Base-by-base conservation (phyloP, 2,329 filamentous ascomycete genomes). In the Trichoderma pleuroti region DNA sequence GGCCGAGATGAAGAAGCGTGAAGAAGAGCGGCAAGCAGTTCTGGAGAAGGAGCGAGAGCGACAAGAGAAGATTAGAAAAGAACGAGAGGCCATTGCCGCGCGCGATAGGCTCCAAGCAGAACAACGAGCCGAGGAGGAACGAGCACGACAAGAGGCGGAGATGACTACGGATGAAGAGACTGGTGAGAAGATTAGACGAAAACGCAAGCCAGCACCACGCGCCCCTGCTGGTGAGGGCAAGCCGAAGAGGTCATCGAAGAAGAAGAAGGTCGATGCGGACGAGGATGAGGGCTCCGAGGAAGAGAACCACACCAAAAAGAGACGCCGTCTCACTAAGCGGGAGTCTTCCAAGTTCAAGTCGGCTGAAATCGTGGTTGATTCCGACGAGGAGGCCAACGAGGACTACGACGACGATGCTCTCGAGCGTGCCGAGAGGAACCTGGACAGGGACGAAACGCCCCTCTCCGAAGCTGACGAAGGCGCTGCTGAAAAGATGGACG, bases 91-190 rank as follows among this genome's bases (percentile, higher is more conserved):
- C 76, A 94, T 98, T 77, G 86, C 90, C 21, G 92, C 94, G 71
- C 87, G 90, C 57, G 91, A 97, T 77, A 87, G 92, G 67, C 86
- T 88, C 74, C 84, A 93, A 61, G 92, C 93, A 28, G 90, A 91
- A 75, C 85, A 89, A 85, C 91, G 79, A 68, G 79, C 77, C 3
- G 76, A 81, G 60, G 79, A 81, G 70, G 78, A 80, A 70, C 77
- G 77, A 10, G 71, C 70, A 42, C 78, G 76, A 18, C 62, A 74
- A 74, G 91, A 92, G 61, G 93, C 93, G 3, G 94, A 97, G 77
- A 87, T 92, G 81, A 96, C 92, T 0, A 92, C 90, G 0, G 93
- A 97, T 77, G 87, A 86, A 39, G 93, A 97, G 81, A 95, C 92
- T 4, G 93, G 93, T 42, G 92, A 96, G 64, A 90, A 89, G 78